Evolutionary conservation across 2,329 filamentous ascomycete species (phyloP).

Genomic region (Sporothrix schenckii): DNA sequence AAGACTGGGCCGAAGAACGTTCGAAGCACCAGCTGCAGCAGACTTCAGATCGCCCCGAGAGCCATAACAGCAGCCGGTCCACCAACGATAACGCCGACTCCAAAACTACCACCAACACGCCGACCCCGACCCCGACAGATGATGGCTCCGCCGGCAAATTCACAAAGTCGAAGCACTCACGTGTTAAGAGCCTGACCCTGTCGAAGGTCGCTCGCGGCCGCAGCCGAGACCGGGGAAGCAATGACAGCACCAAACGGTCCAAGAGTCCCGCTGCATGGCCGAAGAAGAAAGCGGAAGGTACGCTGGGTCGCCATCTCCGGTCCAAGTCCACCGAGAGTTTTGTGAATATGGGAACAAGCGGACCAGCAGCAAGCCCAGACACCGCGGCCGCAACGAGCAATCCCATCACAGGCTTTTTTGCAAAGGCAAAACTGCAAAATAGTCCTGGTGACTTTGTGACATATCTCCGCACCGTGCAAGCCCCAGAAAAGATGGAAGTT

Average conservation of each 20-base stretch:
- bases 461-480: slow-evolving; percentile 78
- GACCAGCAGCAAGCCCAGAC: slow-evolving; percentile 49
- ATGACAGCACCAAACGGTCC: slow-evolving; percentile 27
- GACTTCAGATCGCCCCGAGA: slow-evolving; percentile 34
- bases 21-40: slow-evolving; percentile 44
- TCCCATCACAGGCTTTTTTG: slow-evolving; percentile 52
- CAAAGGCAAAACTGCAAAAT: slow-evolving; percentile 73
- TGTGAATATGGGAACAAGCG: slow-evolving; percentile 56
- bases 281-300: slow-evolving; percentile 70
- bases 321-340: slow-evolving; percentile 74
- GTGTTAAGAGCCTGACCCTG: slow-evolving; percentile 79
- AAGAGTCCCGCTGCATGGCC: slow-evolving; percentile 68
- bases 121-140: slow-evolving; percentile 38
- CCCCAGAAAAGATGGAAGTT: slow-evolving; percentile 85
- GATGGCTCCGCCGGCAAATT: slow-evolving; percentile 45
- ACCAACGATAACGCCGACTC: slow-evolving; percentile 40
- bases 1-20: slow-evolving; percentile 75
- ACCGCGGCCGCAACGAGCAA: slow-evolving; percentile 49
- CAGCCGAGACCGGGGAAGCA: slow-evolving; percentile 30
- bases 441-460: slow-evolving; percentile 81
- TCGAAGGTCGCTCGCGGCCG: slow-evolving; percentile 55
- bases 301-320: slow-evolving; percentile 65
- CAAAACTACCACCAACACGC: neutral
- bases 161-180: slow-evolving; percentile 59
- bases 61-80: slow-evolving; percentile 50